A percentile compares a stretch with the other conserved stretches of the same genome.
These are phyloP conservation scores for Cercospora beticola DNA, from an alignment of 2,329 filamentous ascomycete genomes.

Conservation along the genomic window DNA sequence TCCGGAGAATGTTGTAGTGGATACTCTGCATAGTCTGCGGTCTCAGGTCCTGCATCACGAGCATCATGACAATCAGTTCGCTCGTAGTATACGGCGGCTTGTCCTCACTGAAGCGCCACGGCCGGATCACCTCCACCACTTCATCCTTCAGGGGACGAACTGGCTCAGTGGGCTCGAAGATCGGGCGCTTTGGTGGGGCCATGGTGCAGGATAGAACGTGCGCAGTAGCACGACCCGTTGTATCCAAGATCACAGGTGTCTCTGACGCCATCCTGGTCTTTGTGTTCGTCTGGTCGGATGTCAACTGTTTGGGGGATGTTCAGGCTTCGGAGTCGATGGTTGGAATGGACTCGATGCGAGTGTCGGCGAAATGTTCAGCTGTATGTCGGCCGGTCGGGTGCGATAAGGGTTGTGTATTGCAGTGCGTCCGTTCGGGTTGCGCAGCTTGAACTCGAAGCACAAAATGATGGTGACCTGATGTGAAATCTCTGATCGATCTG, in stretches of 20 bases:
- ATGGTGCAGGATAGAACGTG: neutral
- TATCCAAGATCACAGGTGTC: neutral
- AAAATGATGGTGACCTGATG: no score
- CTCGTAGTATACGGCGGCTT: neutral
- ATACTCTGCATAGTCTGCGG: neutral
- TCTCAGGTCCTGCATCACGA: neutral
- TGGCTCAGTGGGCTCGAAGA: neutral
- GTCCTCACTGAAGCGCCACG: neutral
- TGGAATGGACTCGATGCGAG: no score
- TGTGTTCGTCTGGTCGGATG: no score
- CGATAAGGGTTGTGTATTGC: no score
- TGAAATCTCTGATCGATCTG: no score
- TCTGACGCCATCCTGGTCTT: no score
- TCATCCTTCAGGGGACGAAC: neutral
- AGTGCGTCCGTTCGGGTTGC: no score
- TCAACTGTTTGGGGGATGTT: no score
- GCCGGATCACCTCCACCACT: neutral
- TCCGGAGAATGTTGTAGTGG: neutral
- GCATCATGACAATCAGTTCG: neutral
- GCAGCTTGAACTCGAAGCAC: no score
- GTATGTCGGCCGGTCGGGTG: no score
- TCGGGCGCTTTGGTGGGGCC: neutral
- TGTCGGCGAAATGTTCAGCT: no score
- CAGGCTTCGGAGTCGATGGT: no score
- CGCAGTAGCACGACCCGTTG: neutral